Percentiles rank a stretch among this genome's conserved stretches.
Evolutionary conservation across 768 basidiomycete genomes (phyloP).

Genomic region (Podaxis sp.): DNA sequence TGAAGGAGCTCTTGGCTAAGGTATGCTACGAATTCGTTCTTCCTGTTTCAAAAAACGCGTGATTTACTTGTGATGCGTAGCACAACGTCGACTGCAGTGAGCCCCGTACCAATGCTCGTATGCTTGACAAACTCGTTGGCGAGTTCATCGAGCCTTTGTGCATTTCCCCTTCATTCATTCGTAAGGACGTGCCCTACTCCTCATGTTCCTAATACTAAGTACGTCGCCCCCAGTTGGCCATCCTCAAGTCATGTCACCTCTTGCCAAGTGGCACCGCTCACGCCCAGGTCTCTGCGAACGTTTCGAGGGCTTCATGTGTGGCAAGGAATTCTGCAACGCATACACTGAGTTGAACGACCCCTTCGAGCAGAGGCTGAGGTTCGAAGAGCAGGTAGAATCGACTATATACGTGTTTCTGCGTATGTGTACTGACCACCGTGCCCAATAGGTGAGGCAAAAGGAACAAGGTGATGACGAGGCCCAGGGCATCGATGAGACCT

Average conservation of each 20-base stretch:
- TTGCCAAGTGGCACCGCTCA: constrained; percentile 98
- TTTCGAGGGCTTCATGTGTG: constrained; percentile 97
- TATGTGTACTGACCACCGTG: not conserved
- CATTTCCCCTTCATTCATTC: constrained; percentile 94
- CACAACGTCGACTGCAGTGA: constrained; percentile 96
- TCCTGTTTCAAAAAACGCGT: not conserved
- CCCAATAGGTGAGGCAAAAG: constrained; percentile 74
- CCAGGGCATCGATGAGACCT: constrained; percentile 95
- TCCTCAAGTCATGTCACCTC: constrained; percentile 99
- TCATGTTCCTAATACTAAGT: not conserved
- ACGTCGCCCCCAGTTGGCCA: constrained; percentile 67
- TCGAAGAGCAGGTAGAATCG: constrained; percentile 78
- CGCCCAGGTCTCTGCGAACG: constrained; percentile 96
- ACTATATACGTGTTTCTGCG: not conserved
- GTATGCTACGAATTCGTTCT: constrained; percentile 30
- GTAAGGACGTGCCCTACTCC: constrained; percentile 30
- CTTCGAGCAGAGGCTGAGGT: constrained; percentile 91
- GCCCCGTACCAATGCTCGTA: constrained; percentile 89
- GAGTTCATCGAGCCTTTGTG: constrained; percentile 98
- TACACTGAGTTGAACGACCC: constrained; percentile 99
- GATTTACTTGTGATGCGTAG: constrained; percentile 30
- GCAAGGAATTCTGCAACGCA: constrained; percentile 98
- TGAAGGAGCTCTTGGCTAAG: constrained; percentile 81
- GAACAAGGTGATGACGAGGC: constrained; percentile 97
- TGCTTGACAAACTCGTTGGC: constrained; percentile 98